These are phyloP conservation scores for Rhodotorula kratochvilovae DNA, from an alignment of 768 basidiomycete species.

Conservation along the genomic window DNA sequence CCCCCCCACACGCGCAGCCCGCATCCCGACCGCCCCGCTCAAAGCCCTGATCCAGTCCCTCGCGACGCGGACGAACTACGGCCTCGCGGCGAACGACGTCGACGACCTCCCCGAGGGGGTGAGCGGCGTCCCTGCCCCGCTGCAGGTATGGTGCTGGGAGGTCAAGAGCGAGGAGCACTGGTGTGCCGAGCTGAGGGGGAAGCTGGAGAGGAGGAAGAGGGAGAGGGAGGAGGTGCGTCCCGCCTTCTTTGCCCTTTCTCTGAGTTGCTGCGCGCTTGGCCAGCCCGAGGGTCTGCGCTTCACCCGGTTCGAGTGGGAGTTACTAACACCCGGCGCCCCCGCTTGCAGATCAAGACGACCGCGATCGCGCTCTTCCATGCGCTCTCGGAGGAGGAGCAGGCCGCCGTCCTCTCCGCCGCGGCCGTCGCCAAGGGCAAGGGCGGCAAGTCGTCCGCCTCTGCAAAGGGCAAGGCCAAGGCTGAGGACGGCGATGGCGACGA, in stretches of 20 bases:
- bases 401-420: conserved; percentile 48
- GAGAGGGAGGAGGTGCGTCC: conserved; percentile 63
- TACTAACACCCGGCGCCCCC: conserved; percentile 48
- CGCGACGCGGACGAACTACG: conserved; percentile 73
- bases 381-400: conserved; percentile 59
- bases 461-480: conserved; percentile 48
- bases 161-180: conserved; percentile 63
- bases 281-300: no score
- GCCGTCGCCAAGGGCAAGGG: not conserved
- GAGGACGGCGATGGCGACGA: conserved; percentile 1
- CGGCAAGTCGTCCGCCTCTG: not conserved
- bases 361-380: conserved; percentile 58
- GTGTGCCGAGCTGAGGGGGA: conserved; percentile 63
- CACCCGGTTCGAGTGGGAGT: no score
- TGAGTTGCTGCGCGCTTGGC: no score
- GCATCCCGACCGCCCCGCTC: conserved; percentile 55
- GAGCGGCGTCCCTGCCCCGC: conserved; percentile 43
- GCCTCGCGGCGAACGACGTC: conserved; percentile 52
- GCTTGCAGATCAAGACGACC: conserved; percentile 10
- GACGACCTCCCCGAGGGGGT: conserved; percentile 9
- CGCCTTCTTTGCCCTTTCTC: not conserved
- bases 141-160: conserved; percentile 84
- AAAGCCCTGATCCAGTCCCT: conserved; percentile 63
- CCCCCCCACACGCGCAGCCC: conserved; percentile 39
- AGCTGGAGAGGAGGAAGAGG: conserved; percentile 57